phyloP scores from a whole-genome alignment of 2,329 filamentous ascomycete species.

The Paraphaeosphaeria sporulosa region DNA sequence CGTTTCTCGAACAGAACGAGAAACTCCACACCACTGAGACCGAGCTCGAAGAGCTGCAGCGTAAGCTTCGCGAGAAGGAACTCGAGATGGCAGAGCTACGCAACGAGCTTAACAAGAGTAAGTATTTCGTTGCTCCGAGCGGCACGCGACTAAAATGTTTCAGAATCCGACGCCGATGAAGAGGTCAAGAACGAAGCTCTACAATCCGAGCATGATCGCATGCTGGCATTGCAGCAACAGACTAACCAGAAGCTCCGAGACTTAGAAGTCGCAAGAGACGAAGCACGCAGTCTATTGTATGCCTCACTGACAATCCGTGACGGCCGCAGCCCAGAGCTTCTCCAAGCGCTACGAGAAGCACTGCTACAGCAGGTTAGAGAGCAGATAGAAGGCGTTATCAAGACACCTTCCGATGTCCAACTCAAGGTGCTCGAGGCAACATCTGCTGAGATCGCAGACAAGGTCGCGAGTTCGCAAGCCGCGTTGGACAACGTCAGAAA shows the following conservation, averaged over 20 bases:
- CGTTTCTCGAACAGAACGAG: constrained; percentile 49
- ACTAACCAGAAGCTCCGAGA: constrained; percentile 45
- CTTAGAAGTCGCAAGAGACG: constrained; percentile 45
- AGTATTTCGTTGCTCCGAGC: neutral
- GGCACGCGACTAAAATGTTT: constrained; percentile 3
- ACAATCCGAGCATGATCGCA: constrained; percentile 45
- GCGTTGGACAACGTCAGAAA: constrained; percentile 48
- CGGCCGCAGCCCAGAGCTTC: constrained; percentile 40
- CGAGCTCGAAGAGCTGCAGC: constrained; percentile 45
- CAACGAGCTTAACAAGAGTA: constrained; percentile 47
- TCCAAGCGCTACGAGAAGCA: constrained; percentile 42
- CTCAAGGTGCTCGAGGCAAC: constrained; percentile 40
- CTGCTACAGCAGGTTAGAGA: constrained; percentile 42
- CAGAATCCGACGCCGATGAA: constrained; percentile 41
- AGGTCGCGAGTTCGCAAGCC: constrained; percentile 41
- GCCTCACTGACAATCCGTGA: constrained; percentile 42
- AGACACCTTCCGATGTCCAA: constrained; percentile 42
- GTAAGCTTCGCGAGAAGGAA: constrained; percentile 45
- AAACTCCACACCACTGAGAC: constrained; percentile 46
- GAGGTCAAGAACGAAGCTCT: constrained; percentile 38
- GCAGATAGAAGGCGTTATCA: constrained; percentile 41
- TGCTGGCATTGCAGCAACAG: constrained; percentile 44
- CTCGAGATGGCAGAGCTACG: constrained; percentile 45
- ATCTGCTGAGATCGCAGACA: constrained; percentile 45
- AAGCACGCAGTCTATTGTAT: constrained; percentile 44